phyloP scores from a whole-genome alignment of 371 early-diverging fungal species.

The Saksenaea oblongispora region DNA sequence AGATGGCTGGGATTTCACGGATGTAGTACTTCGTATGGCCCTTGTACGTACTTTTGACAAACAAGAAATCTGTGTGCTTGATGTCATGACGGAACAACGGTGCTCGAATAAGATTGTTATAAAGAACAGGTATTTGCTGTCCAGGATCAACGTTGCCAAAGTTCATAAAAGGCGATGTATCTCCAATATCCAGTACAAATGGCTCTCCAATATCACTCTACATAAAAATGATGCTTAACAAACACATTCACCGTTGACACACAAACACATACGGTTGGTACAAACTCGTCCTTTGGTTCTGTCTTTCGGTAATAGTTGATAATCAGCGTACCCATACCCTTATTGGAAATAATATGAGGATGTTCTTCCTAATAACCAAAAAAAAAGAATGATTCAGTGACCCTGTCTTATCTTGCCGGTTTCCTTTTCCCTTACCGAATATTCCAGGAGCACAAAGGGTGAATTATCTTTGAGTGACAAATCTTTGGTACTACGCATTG shows the following conservation, averaged over 20 bases:
- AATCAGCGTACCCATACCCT: slow-evolving; percentile 97
- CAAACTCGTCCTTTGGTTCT: slow-evolving; percentile 77
- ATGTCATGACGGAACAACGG: slow-evolving; percentile 91
- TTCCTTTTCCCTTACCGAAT: slow-evolving; percentile 61
- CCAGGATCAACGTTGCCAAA: slow-evolving; percentile 97
- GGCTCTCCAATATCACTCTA: slow-evolving; percentile 82
- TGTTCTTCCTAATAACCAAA: slow-evolving; percentile 82
- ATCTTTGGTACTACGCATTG: slow-evolving; percentile 86
- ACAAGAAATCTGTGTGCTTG: slow-evolving; percentile 81
- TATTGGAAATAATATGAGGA: slow-evolving; percentile 94
- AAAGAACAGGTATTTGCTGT: slow-evolving; percentile 82
- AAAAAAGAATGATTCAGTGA: neutral
- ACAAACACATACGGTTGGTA: slow-evolving; percentile 61
- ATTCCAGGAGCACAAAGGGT: slow-evolving; percentile 92
- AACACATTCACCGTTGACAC: neutral
- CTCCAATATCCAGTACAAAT: slow-evolving; percentile 90
- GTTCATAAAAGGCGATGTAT: slow-evolving; percentile 96
- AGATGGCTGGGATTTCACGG: slow-evolving; percentile 84
- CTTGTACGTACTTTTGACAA: slow-evolving; percentile 78
- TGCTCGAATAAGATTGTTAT: slow-evolving; percentile 97
- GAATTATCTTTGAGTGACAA: slow-evolving; percentile 89
- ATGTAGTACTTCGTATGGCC: slow-evolving; percentile 80
- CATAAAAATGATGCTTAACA: neutral
- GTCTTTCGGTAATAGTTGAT: slow-evolving; percentile 97
- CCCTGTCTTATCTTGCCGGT: neutral